Base-by-base conservation (phyloP, 164 flowering plant species). In the Vitis amurensis region DNA sequence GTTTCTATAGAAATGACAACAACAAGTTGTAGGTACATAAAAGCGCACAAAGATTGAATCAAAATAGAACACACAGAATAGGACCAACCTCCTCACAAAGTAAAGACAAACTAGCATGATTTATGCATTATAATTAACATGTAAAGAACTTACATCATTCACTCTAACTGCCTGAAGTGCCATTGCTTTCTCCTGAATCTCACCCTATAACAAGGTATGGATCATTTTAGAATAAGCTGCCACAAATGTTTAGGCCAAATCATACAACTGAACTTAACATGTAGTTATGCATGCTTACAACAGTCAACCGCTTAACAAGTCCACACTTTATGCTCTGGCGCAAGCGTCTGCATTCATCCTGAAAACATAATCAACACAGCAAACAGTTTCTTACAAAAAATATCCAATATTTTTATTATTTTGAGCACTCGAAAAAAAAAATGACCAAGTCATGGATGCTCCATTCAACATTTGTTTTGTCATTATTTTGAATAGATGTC, bases 311-410 rank as follows among this genome's bases (percentile, higher is more conserved):
- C 50, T 75, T 80, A 7, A 72, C 68, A 9, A 76, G 74, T 55
- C 87, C 87, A 69, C 76, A 76, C 67, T 77, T 82, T 55, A 82
- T 77, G 51, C 79, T 74, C 70, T 80, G 79, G 37, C 78, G 73
- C 47, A 84, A 72, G 37, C 78, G 75, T 58, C 31, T 68, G 69
- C 87, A 84, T 67, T 84, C 87, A 74, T 78, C 85, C 87, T 84
- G 77, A n/a, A 64, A 50, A 53, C 23, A 58, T 29, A 58, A 44
- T 11, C 12, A 60, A 47, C 15, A 64, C n/a, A 58, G 66, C 4
- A 73, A 65, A 16, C 44, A 3, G 44, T 37, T 37, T 37, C 44
- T 37, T 37, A 56, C 11, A 11, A 52, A 49, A 44, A 14, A 2
- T 13, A 47, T 3, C 7, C 44, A 6, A 37, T 37, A 37, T 37